Conservation (phyloP, 2,329 filamentous ascomycete genomes). For the Verticillium tricorpus region DNA sequence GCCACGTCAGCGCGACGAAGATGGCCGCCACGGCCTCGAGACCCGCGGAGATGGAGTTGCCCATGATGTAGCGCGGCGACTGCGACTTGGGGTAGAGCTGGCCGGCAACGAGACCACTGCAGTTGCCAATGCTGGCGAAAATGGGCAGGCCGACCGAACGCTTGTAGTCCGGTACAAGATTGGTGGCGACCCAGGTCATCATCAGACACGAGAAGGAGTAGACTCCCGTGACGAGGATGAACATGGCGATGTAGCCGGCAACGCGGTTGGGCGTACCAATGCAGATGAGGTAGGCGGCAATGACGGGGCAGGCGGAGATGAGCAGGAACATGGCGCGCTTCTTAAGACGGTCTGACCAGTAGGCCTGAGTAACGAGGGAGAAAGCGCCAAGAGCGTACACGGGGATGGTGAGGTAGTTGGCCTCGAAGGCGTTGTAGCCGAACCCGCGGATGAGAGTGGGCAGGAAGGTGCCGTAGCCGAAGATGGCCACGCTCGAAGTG, state of each 20-base stretch:
- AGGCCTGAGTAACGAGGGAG: slow-evolving; percentile 7
- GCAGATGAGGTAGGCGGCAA: slow-evolving; percentile 6
- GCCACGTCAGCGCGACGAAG: background rate
- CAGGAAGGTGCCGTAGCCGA: slow-evolving; percentile 26
- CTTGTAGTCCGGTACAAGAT: slow-evolving; percentile 11
- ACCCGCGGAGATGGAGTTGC: slow-evolving; percentile 16
- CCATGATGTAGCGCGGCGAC: slow-evolving; percentile 14
- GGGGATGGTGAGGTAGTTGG: slow-evolving; percentile 16
- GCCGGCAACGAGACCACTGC: slow-evolving; percentile 4
- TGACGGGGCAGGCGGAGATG: slow-evolving; percentile 14
- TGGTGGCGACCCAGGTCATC: slow-evolving; percentile 12
- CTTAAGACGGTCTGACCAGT: slow-evolving; percentile 22
- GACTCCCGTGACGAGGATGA: slow-evolving; percentile 15
- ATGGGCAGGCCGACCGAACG: slow-evolving; percentile 10
- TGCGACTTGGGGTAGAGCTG: slow-evolving; percentile 6
- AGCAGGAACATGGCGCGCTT: slow-evolving; percentile 17
- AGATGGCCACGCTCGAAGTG: slow-evolving; percentile 24
- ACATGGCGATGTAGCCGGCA: slow-evolving; percentile 28
- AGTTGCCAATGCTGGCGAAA: slow-evolving; percentile 11
- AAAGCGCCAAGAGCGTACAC: slow-evolving; percentile 13
- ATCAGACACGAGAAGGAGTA: slow-evolving; percentile 6
- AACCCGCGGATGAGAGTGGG: slow-evolving; percentile 8
- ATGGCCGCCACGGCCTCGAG: slow-evolving; percentile 16
- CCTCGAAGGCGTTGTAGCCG: slow-evolving; percentile 9
- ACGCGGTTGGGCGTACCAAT: slow-evolving; percentile 11